Evolutionary conservation across 805 yeast genomes (phyloP).

Genomic region (Metschnikowia cubensis): DNA sequence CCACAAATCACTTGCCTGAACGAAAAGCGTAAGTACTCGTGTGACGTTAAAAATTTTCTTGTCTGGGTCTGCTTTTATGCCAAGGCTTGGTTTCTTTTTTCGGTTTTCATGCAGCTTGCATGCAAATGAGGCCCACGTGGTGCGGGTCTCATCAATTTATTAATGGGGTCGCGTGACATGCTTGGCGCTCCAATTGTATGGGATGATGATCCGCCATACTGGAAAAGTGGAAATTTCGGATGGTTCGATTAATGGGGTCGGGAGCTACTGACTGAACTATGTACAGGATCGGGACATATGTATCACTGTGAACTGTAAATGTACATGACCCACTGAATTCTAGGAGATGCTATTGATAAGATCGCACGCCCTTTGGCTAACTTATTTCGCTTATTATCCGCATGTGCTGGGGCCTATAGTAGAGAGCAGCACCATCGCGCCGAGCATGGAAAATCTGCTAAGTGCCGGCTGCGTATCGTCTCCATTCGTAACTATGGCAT

Average conservation of each 20-base stretch:
- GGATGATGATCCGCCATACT: not conserved
- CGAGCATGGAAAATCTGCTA: not conserved
- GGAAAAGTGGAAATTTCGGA: not conserved
- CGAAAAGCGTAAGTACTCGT: slow-evolving; percentile 6
- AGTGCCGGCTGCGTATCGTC: not conserved
- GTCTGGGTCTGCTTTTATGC: not conserved
- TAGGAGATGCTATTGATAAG: not conserved
- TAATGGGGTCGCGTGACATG: not conserved
- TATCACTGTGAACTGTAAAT: not conserved
- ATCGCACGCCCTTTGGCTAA: not conserved
- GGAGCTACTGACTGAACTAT: too few relatives aligned
- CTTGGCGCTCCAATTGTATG: not conserved
- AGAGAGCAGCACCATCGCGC: not conserved
- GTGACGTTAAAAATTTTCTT: slow-evolving; percentile 6
- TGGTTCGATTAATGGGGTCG: not conserved
- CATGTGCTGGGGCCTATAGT: not conserved
- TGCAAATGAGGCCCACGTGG: slow-evolving; percentile 4
- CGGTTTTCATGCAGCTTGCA: slow-evolving; percentile 2
- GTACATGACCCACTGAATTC: not conserved
- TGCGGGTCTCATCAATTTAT: not conserved
- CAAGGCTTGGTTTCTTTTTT: slow-evolving; percentile 1
- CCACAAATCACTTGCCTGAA: not conserved
- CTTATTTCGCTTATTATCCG: not conserved
- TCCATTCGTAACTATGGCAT: not conserved
- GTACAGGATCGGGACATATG: too few relatives aligned